phyloP scores from a whole-genome alignment of 345 rosid species.

The Carallia brachiata region DNA sequence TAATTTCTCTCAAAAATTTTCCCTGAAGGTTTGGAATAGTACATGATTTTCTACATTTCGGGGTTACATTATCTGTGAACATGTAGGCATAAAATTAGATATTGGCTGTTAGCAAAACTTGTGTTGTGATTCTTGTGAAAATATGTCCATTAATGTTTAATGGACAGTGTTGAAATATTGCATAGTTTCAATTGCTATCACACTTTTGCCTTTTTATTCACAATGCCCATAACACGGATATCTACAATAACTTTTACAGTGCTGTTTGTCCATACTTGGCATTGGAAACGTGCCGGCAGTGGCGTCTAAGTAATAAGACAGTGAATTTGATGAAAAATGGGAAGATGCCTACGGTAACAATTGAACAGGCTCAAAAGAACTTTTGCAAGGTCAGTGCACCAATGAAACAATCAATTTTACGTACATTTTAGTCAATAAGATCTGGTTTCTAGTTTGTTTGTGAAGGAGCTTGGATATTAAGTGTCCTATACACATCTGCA shows the following conservation, averaged over 20 bases:
- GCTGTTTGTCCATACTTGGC: slow-evolving; percentile 96
- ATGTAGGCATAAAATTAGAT: neutral
- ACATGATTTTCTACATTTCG: neutral
- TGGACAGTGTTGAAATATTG: neutral
- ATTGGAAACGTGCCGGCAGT: slow-evolving; percentile 91
- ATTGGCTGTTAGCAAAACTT: neutral
- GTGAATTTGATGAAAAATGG: slow-evolving; percentile 92
- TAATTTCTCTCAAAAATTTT: neutral
- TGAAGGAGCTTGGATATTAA: neutral
- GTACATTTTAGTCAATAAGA: too few relatives aligned
- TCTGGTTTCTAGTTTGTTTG: neutral
- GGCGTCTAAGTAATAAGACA: slow-evolving; percentile 93
- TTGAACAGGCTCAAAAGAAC: slow-evolving; percentile 93
- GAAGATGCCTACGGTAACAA: slow-evolving; percentile 96
- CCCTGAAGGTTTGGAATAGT: neutral
- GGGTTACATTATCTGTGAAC: neutral
- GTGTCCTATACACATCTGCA: neutral
- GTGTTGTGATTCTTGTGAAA: neutral
- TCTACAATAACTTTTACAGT: slow-evolving; percentile 42
- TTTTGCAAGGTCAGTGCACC: slow-evolving; percentile 64
- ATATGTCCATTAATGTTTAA: too few relatives aligned
- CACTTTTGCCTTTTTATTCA: neutral
- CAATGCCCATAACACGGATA: neutral
- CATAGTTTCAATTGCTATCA: neutral
- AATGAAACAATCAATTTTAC: neutral